Evolutionary conservation across 148 eudicot genomes (phyloP).

Genomic region (Cornus controversa): DNA sequence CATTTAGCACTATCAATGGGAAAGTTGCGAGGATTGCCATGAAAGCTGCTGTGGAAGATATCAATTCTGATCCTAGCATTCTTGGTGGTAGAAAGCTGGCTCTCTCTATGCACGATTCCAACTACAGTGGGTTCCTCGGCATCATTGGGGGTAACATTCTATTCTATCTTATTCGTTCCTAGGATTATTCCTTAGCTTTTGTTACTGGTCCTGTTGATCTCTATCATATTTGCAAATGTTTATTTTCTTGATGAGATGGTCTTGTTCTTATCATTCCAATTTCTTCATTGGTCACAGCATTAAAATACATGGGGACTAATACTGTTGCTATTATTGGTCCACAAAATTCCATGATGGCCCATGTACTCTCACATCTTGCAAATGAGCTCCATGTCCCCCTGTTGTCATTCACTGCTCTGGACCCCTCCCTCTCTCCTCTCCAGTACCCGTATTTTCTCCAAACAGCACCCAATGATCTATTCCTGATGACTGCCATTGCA

Average conservation of each 20-base stretch:
- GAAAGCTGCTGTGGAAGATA: constrained; percentile 47
- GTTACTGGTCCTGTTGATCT: not conserved
- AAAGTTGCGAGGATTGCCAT: constrained; percentile 40
- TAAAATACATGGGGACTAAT: constrained; percentile 44
- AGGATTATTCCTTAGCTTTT: not conserved
- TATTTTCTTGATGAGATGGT: not conserved
- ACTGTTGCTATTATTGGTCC: constrained; percentile 56
- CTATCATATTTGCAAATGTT: not conserved
- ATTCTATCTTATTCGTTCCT: not conserved
- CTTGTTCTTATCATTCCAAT: not conserved
- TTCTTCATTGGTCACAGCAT: constrained; percentile 21
- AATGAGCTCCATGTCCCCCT: constrained; percentile 56
- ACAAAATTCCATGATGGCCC: constrained; percentile 43
- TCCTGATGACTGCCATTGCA: constrained; percentile 50
- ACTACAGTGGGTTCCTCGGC: constrained; percentile 43
- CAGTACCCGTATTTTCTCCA: constrained; percentile 56
- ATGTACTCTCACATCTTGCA: constrained; percentile 44
- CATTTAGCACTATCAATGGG: constrained; percentile 26
- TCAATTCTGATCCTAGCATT: constrained; percentile 42
- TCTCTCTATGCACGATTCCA: constrained; percentile 36
- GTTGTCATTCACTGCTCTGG: constrained; percentile 49
- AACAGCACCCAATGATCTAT: constrained; percentile 47
- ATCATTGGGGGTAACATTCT: constrained; percentile 39
- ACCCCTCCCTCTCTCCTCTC: constrained; percentile 47
- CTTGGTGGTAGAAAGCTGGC: constrained; percentile 36